Evolutionary conservation across 805 yeast genomes (phyloP).

Genomic region (Sporopachydermia lactativora): DNA sequence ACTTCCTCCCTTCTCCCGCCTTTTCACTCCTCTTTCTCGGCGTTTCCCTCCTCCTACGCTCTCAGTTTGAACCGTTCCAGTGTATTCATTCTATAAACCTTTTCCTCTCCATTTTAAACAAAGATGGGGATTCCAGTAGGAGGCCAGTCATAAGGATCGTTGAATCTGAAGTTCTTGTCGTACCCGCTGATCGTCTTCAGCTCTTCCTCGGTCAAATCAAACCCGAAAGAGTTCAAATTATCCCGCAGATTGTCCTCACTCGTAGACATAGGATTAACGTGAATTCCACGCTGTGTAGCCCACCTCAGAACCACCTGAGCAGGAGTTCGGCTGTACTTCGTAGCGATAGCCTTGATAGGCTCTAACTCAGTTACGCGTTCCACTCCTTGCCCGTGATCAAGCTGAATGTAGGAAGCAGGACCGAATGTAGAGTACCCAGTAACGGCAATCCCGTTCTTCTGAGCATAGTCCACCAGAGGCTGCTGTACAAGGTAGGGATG

Average conservation of each 20-base stretch:
- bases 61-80: no score
- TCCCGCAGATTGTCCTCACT: slow-evolving; percentile 26
- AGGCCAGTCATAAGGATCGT: slow-evolving; percentile 45
- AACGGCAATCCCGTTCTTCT: slow-evolving; percentile 25
- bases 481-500: slow-evolving; percentile 41
- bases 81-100: background rate
- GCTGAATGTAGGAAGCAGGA: slow-evolving; percentile 34
- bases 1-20: no score
- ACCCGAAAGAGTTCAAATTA: slow-evolving; percentile 28
- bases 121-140: slow-evolving; percentile 23
- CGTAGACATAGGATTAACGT: slow-evolving; percentile 37
- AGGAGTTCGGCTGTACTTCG: slow-evolving; percentile 26
- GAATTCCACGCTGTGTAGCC: slow-evolving; percentile 40
- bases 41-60: no score
- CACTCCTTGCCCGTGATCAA: slow-evolving; percentile 11
- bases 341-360: slow-evolving; percentile 21
- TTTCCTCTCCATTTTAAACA: slow-evolving; percentile 6
- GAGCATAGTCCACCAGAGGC: slow-evolving; percentile 25
- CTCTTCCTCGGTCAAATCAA: slow-evolving; percentile 35
- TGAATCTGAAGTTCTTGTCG: slow-evolving; percentile 55
- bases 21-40: no score
- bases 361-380: slow-evolving; percentile 22
- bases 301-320: slow-evolving; percentile 44
- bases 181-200: slow-evolving; percentile 34
- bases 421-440: slow-evolving; percentile 37